Conservation (phyloP, 768 basidiomycete species). For the Suillus weaverae region DNA sequence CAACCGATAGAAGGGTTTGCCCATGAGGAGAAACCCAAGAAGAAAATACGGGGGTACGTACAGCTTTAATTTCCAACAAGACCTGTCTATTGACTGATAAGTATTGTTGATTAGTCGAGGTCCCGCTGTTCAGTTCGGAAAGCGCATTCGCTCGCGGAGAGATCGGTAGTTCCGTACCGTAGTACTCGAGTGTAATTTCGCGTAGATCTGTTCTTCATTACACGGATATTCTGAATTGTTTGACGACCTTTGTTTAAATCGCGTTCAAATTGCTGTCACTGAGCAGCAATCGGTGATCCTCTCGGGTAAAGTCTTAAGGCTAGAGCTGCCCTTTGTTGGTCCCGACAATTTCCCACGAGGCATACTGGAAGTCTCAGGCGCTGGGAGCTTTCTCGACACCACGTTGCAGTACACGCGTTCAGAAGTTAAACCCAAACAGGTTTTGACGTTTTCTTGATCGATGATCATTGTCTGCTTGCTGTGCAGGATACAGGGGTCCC, state of each 20-base stretch:
- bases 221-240: neutral
- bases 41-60: conserved; percentile 77
- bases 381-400: neutral
- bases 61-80: neutral
- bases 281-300: neutral
- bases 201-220: neutral
- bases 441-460: conserved; percentile 1
- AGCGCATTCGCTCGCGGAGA: conserved; percentile 68
- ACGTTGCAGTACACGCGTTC: conserved; percentile 4
- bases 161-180: conserved; percentile 25
- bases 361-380: neutral
- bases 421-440: neutral
- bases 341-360: neutral
- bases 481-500: neutral
- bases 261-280: neutral
- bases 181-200: neutral
- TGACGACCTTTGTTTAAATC: neutral
- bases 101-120: conserved; percentile 53
- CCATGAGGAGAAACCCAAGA: conserved; percentile 66
- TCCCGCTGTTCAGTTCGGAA: conserved; percentile 71
- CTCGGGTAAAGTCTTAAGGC: neutral
- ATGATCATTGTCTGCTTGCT: neutral
- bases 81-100: neutral
- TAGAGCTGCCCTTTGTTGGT: conserved; percentile 1
- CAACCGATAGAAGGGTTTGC: conserved; percentile 58